phyloP scores from a whole-genome alignment of 2,329 filamentous ascomycete species.

The Pyrenophora graminea region DNA sequence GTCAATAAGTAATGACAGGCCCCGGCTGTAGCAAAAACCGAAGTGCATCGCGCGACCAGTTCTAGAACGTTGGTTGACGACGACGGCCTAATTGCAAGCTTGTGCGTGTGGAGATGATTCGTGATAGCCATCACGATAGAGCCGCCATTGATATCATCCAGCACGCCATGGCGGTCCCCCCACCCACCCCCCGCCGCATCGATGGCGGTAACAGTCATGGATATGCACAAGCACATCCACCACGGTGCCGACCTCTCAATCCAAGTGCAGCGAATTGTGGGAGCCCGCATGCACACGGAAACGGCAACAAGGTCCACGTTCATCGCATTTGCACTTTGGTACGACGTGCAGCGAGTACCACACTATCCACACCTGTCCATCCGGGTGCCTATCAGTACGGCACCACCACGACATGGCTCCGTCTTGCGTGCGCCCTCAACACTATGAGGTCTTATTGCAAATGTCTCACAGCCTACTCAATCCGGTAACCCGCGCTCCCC shows the following conservation, averaged over 20 bases:
- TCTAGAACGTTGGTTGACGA: slow-evolving; percentile 36
- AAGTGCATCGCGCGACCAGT: slow-evolving; percentile 8
- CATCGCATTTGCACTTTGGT: slow-evolving; percentile 11
- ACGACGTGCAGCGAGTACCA: slow-evolving; percentile 25
- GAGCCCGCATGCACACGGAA: slow-evolving; percentile 13
- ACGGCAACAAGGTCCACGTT: slow-evolving; percentile 30
- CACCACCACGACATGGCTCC: slow-evolving; percentile 12
- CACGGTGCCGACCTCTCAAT: slow-evolving; percentile 22
- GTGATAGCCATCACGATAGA: slow-evolving; percentile 35
- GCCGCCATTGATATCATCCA: slow-evolving; percentile 31
- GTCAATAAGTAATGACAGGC: slow-evolving; percentile 31
- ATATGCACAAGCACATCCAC: slow-evolving; percentile 21
- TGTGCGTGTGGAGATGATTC: slow-evolving; percentile 33
- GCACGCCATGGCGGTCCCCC: slow-evolving; percentile 42
- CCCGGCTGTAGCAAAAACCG: slow-evolving; percentile 17
- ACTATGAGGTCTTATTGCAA: slow-evolving; percentile 28
- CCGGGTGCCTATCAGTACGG: slow-evolving; percentile 29
- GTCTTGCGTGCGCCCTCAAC: slow-evolving; percentile 18
- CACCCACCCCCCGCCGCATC: slow-evolving; percentile 11
- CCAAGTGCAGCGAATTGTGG: slow-evolving; percentile 30
- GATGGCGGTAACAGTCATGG: slow-evolving; percentile 22
- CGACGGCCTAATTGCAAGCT: slow-evolving; percentile 25
- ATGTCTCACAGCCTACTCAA: slow-evolving; percentile 18
- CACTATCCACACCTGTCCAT: slow-evolving; percentile 15
- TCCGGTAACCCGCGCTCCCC: slow-evolving; percentile 21